Evolutionary conservation across 1,284 basidiomycete species (phyloP), one percentile per base, ranked within the genome.

Genomic region (Tilletia horrida): DNA sequence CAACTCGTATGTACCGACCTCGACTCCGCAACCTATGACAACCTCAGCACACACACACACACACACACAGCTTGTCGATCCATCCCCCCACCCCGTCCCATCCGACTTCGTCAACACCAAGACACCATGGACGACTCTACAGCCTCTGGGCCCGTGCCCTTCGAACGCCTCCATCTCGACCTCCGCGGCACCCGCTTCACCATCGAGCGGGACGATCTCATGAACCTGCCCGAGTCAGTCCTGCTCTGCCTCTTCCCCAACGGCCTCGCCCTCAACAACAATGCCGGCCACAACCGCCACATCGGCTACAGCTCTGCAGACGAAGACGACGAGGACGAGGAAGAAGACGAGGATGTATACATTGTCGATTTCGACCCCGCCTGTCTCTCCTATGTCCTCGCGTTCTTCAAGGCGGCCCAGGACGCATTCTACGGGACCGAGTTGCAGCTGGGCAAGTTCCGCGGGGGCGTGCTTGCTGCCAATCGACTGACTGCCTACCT

Each of bases 211-310:
- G 95, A 97, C 84, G 93, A 91, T 40, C 90, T 99, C 82, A 97
- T 98, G 93, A 93, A 95, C 82, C 85, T 99, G 40, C 95, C 95
- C 8, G 95, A 99, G 86, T 93, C 91, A 29, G 92, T 99, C 59
- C 85, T 99, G 68, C 86, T 99, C 62, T 97, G 95, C 82, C 86
- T 98, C 66, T 98, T 98, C 81, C 95, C 95, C 14, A 97, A 98
- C 79, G 95, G 96, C 11, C 88, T 98, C 72, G 92, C 97, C 62
- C 87, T 98, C 67, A 92, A 90, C 78, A 87, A 77, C 89, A 89
- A 67, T 87, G 89, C 18, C 86, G 68, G 16, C 62, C 69, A n/a
- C 67, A 69, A 68, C 3, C 50, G 59, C 18, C 43, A 52, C 9
- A 44, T 44, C 21, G 65, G 64, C 44, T 66, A 69, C 31, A 83